These are phyloP conservation scores for Hanseniaspora taiwanica DNA, from an alignment of 805 yeast genomes.

Conservation along the genomic window DNA sequence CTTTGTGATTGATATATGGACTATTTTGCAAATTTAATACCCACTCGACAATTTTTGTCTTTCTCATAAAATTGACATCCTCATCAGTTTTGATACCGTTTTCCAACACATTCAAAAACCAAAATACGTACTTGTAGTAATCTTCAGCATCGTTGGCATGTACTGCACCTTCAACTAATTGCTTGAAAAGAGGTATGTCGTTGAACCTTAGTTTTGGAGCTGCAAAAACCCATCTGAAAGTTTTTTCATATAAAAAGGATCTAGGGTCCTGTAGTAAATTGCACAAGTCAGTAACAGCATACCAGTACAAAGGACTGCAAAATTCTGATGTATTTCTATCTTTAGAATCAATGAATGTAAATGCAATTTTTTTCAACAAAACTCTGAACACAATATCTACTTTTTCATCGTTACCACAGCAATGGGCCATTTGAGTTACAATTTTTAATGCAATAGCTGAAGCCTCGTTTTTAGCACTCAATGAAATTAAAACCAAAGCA, in stretches of 20 bases:
- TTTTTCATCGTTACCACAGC: constrained; percentile 22
- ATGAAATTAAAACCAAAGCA: constrained; percentile 33
- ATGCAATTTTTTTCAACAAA: constrained; percentile 31
- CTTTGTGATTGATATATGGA: constrained; percentile 31
- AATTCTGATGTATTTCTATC: constrained; percentile 10
- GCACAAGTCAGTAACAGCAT: constrained; percentile 40
- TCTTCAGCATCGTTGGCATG: constrained; percentile 30
- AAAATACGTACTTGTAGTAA: constrained; percentile 44
- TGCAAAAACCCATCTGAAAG: constrained; percentile 48
- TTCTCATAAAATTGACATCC: constrained; percentile 43
- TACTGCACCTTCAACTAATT: constrained; percentile 18
- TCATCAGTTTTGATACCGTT: constrained; percentile 31
- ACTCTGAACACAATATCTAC: constrained; percentile 40
- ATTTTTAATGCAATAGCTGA: constrained; percentile 30
- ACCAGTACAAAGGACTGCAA: constrained; percentile 39
- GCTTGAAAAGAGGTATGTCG: constrained; percentile 33
- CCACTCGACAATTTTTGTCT: constrained; percentile 56
- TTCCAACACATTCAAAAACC: constrained; percentile 46
- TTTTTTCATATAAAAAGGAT: constrained; percentile 60
- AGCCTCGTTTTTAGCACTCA: constrained; percentile 23
- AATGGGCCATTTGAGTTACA: constrained; percentile 30
- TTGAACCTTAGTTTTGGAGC: constrained; percentile 26
- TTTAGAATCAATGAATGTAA: constrained; percentile 17
- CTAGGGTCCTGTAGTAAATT: constrained; percentile 55
- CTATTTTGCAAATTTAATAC: constrained; percentile 39